phyloP scores from a whole-genome alignment of 148 eudicot species.

The Polygonum maritimum region DNA sequence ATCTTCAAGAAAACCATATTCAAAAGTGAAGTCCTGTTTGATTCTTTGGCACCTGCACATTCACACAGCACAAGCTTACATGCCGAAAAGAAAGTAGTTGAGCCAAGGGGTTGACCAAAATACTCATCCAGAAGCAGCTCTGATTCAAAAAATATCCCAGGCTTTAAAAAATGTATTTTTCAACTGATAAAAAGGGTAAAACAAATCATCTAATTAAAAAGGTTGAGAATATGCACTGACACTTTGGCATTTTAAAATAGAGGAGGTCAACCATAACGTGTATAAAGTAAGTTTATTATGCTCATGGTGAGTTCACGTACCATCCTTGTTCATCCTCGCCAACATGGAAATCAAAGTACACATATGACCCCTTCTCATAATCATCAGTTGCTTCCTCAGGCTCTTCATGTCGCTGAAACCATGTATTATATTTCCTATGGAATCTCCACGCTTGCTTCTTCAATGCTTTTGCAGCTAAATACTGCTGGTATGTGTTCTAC shows the following conservation, averaged over 20 bases:
- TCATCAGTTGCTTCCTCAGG: conserved; percentile 95
- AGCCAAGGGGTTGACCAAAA: too few species aligned
- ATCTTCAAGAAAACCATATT: conserved; percentile 82
- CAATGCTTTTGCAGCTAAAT: conserved; percentile 89
- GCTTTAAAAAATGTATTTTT: background rate
- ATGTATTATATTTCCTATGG: conserved; percentile 81
- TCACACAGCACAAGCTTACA: background rate
- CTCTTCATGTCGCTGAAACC: conserved; percentile 98
- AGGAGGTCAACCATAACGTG: background rate
- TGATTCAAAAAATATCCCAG: background rate
- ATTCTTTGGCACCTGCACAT: conserved; percentile 68
- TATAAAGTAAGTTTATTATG: background rate
- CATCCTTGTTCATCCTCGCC: conserved; percentile 85
- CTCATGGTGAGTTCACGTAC: conserved; percentile 31
- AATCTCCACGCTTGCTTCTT: conserved; percentile 98
- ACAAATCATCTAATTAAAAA: too few species aligned
- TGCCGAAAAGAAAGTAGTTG: too few species aligned
- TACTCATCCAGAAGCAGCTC: background rate
- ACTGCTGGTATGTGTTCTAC: conserved; percentile 92
- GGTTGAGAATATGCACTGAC: background rate
- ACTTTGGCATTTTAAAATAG: background rate
- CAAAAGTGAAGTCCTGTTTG: conserved; percentile 65
- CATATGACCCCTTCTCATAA: conserved; percentile 91
- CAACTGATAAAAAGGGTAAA: background rate
- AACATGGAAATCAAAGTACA: conserved; percentile 85